Conservation (phyloP, 805 yeast species). For the Torulaspora quercuum region DNA sequence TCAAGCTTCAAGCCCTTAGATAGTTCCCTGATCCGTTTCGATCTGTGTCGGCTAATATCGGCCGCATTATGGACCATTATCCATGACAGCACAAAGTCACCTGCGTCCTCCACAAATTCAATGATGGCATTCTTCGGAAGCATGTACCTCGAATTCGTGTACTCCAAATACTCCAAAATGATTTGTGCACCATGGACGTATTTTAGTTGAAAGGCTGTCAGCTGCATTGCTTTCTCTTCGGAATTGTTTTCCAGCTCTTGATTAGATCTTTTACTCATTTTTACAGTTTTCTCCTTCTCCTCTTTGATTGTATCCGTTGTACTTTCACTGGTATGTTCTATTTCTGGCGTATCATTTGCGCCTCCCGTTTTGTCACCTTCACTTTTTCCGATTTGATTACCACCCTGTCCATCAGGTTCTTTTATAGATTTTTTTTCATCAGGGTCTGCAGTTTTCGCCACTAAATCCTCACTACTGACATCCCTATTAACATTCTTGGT, state of each 20-base stretch:
- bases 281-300: conserved; percentile 9
- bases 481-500: no score
- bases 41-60: conserved; percentile 27
- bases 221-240: conserved; percentile 48
- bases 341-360: neutral
- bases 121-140: conserved; percentile 75
- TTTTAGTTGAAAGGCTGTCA: conserved; percentile 75
- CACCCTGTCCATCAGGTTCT: conserved; percentile 15
- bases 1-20: conserved; percentile 21
- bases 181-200: conserved; percentile 66
- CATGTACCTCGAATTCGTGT: conserved; percentile 65
- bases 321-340: no score
- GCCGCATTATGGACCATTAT: conserved; percentile 33
- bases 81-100: conserved; percentile 34
- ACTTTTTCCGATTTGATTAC: conserved; percentile 8
- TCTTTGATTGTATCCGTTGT: conserved; percentile 20
- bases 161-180: conserved; percentile 81
- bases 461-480: no score
- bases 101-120: conserved; percentile 44
- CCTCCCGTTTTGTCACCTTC: conserved; percentile 14
- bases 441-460: no score
- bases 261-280: conserved; percentile 12
- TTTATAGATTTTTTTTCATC: conserved; percentile 11
- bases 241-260: conserved; percentile 13
- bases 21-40: conserved; percentile 21